phyloP scores from a whole-genome alignment of 108 stramenopile species.

The Nannochloropsis salina region DNA sequence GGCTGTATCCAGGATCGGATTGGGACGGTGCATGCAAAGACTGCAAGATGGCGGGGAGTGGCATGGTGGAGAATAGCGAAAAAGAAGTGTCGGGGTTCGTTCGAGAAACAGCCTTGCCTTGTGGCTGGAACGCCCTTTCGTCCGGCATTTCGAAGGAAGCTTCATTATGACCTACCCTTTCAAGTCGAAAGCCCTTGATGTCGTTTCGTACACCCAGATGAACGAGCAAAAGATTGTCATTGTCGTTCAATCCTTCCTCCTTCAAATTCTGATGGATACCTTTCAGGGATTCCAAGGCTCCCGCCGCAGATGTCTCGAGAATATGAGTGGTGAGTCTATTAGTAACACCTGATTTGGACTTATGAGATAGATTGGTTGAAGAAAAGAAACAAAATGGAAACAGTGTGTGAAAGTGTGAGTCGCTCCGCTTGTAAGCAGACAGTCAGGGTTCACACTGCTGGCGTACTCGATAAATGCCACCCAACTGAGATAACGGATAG shows the following conservation, averaged over 20 bases:
- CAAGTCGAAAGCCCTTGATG: neutral
- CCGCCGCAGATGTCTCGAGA: neutral
- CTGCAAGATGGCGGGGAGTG: neutral
- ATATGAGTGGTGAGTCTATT: neutral
- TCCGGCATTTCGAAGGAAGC: slow-evolving; percentile 2
- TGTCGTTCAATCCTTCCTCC: neutral
- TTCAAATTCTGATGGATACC: neutral
- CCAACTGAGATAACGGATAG: too few species aligned
- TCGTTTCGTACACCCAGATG: slow-evolving; percentile 7
- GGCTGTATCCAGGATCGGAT: neutral
- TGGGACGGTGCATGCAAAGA: neutral
- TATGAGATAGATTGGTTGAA: neutral
- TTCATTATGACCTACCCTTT: neutral
- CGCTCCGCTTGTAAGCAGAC: too few species aligned
- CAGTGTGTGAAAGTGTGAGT: neutral
- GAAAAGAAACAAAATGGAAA: neutral
- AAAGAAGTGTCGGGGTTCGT: slow-evolving; percentile 11
- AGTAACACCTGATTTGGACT: neutral
- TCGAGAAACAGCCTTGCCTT: neutral
- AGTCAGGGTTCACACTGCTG: too few species aligned
- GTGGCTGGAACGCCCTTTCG: neutral
- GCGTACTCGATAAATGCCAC: too few species aligned
- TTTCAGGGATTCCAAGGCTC: neutral
- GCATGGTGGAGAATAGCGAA: neutral
- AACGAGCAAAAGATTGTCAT: neutral